Evolutionary conservation across 805 yeast genomes (phyloP).

Genomic region (Blastobotrys robertii): DNA sequence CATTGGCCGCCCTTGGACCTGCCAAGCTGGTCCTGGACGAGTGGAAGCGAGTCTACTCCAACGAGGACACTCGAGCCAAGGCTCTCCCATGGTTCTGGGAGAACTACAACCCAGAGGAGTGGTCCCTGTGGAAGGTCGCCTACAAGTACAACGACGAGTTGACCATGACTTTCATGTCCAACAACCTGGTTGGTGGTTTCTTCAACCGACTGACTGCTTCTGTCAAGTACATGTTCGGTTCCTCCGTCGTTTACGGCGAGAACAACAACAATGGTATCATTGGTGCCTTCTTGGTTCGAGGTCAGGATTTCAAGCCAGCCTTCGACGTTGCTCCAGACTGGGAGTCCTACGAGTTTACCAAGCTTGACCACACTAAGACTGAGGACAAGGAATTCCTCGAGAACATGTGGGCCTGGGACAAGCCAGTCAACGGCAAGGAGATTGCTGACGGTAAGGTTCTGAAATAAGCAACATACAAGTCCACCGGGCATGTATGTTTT

Average conservation of each 20-base stretch:
- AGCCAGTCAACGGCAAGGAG: conserved; percentile 79
- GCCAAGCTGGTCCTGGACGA: conserved; percentile 66
- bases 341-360: conserved; percentile 83
- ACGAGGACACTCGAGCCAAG: conserved; percentile 89
- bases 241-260: conserved; percentile 93
- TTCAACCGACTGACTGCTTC: conserved; percentile 90
- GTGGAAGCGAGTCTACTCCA: conserved; percentile 95
- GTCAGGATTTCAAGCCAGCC: conserved; percentile 84
- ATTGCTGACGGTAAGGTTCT: conserved; percentile 97
- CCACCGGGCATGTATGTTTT: background rate
- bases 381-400: conserved; percentile 72
- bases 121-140: conserved; percentile 91
- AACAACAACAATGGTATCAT: conserved; percentile 96
- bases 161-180: conserved; percentile 95
- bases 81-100: conserved; percentile 99
- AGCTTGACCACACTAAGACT: conserved; percentile 69
- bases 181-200: conserved; percentile 97
- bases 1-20: conserved; percentile 75
- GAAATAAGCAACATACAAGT: conserved; percentile 54
- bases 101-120: conserved; percentile 82
- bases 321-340: conserved; percentile 98
- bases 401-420: conserved; percentile 98
- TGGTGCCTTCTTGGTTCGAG: conserved; percentile 93
- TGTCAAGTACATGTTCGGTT: conserved; percentile 88
- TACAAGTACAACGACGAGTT: conserved; percentile 98